Conservation (phyloP, 805 yeast species). For the Spathaspora hagerdaliae region DNA sequence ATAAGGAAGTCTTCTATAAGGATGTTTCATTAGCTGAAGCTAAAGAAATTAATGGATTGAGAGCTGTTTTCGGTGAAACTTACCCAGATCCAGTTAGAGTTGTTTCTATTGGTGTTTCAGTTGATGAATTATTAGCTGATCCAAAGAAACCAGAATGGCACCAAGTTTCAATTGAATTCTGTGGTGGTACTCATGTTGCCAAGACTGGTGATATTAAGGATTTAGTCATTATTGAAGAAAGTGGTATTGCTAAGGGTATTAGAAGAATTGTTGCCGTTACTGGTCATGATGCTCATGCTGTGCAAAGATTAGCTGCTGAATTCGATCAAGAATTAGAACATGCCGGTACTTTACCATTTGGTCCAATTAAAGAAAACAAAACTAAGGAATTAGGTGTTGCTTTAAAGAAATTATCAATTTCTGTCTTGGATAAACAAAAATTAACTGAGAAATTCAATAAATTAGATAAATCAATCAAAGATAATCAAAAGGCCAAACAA, state of each 20-base stretch:
- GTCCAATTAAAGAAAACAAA: constrained; percentile 73
- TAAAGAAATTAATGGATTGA: constrained; percentile 71
- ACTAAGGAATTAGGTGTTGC: constrained; percentile 82
- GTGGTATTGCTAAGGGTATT: constrained; percentile 98
- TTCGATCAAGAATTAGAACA: constrained; percentile 58
- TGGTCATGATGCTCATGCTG: constrained; percentile 85
- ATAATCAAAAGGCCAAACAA: constrained; percentile 81
- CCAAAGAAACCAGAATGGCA: constrained; percentile 77
- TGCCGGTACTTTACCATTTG: constrained; percentile 62
- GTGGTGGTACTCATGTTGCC: constrained; percentile 98
- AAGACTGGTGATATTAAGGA: constrained; percentile 92
- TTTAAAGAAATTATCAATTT: constrained; percentile 76
- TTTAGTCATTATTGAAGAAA: constrained; percentile 85
- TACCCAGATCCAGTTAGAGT: constrained; percentile 99
- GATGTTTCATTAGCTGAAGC: constrained; percentile 78
- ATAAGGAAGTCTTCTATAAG: constrained; percentile 72
- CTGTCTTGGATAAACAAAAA: constrained; percentile 74
- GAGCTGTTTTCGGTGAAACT: constrained; percentile 98
- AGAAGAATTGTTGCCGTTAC: constrained; percentile 98
- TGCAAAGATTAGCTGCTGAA: constrained; percentile 77
- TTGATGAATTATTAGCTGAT: constrained; percentile 69
- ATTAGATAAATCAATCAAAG: constrained; percentile 83
- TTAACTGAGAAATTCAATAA: constrained; percentile 70
- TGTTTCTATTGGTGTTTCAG: constrained; percentile 90
- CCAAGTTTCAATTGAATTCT: constrained; percentile 82